Base-by-base conservation (phyloP, 148 eudicot species). In the Pouteria glomerata region DNA sequence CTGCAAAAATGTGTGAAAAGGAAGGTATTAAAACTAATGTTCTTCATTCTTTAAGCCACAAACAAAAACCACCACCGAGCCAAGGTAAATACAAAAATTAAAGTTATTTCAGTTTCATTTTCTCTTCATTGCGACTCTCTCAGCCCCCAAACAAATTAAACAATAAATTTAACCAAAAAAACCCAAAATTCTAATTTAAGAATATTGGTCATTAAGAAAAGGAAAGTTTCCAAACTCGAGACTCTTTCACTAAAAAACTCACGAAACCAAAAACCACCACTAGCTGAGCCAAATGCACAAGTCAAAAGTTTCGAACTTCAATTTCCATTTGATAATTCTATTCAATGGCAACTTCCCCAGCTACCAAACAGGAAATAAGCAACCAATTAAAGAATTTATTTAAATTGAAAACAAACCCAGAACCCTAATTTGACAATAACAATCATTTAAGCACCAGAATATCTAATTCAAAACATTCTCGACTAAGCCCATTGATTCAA, bases 401-500 rank as follows among this genome's bases (percentile, higher is more conserved):
- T 33, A 34, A 53, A 19, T 15, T 6, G 18, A 61, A 61, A 68
- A n/a, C n/a, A 0, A 16, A 56, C n/a, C 50, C 39, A 57, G 58
- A 70, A 58, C 74, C 65, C 65, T 70, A 70, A 57, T 27, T 29
- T 1, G 27, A 42, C 13, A 57, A 41, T 27, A 18, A 41, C 11
- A 16, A 60, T 44, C 52, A 66, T 57, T 4, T 26, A n/a, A 45
- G 21, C 44, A 24, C 34, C 39, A 18, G 73, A 24, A 55, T n/a
- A 23, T 37, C 55, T 19, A 70, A 70, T 56, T 11, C 6, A 16
- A 13, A 41, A 57, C 47, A 37, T 35, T 55, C 61, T 56, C 39
- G 19, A 70, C 27, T 21, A 42, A 44, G 13, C 65, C 53, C 13
- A 70, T 44, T 4, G 62, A 70, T 29, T 70, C 74, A 21, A 30